Percentiles rank a stretch among this genome's conserved stretches.
Evolutionary conservation across 75 land plant species (phyloP).

Genomic region (Cupressus sempervirens): DNA sequence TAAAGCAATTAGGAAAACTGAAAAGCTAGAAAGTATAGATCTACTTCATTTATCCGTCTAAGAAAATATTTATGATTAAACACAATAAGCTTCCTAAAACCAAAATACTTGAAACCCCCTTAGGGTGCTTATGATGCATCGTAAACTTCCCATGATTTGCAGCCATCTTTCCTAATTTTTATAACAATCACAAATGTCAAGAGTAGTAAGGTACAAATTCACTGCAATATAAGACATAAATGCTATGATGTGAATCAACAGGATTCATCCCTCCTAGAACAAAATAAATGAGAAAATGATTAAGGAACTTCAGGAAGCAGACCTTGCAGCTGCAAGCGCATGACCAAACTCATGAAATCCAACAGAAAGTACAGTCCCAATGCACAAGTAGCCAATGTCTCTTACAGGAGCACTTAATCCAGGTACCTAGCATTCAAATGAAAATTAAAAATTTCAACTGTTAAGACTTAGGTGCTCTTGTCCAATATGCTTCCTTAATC

Average conservation of each 20-base stretch:
- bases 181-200: background rate
- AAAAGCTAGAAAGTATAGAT: background rate
- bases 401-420: conserved; percentile 31
- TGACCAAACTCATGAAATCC: conserved; percentile 78
- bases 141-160: background rate
- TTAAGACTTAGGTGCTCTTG: background rate
- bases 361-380: conserved; percentile 50
- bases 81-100: too few species aligned
- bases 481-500: background rate
- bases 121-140: too few species aligned
- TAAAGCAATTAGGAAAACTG: background rate
- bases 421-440: conserved; percentile 25
- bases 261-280: background rate
- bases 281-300: background rate
- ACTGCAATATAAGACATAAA: background rate
- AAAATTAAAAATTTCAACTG: background rate
- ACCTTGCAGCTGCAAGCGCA: conserved; percentile 85
- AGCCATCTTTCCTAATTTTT: background rate
- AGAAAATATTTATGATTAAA: too few species aligned
- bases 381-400: conserved; percentile 29
- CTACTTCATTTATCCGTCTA: background rate
- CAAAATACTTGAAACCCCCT: too few species aligned
- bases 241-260: background rate
- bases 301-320: conserved; percentile 1
- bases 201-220: background rate